These are phyloP conservation scores for Fusarium sp. DNA, from an alignment of 2,329 filamentous ascomycete species.

Conservation along the genomic window DNA sequence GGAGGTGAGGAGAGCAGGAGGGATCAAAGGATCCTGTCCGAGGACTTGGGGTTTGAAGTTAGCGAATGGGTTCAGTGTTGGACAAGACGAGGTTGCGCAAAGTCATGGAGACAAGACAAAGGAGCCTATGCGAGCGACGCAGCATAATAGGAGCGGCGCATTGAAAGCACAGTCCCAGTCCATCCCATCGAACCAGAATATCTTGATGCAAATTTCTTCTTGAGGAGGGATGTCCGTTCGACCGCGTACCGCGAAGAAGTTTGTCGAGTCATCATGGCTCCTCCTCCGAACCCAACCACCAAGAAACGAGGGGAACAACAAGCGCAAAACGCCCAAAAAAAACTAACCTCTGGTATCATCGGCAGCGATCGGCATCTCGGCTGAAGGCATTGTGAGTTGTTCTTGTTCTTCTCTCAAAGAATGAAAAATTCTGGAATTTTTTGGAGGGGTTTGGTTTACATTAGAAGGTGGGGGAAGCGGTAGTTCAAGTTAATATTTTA, in stretches of 20 bases:
- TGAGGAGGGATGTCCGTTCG: background rate
- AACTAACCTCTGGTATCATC: slow-evolving; percentile 58
- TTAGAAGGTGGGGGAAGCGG: slow-evolving; percentile 9
- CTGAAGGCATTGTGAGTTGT: slow-evolving; percentile 48
- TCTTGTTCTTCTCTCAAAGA: slow-evolving; percentile 17
- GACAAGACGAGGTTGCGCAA: background rate
- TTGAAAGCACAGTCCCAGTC: background rate
- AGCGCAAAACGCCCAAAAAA: slow-evolving; percentile 10
- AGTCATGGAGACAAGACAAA: background rate
- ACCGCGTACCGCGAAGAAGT: background rate
- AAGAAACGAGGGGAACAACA: background rate
- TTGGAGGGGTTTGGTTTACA: slow-evolving; percentile 33
- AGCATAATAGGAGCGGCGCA: background rate
- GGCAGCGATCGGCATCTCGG: slow-evolving; percentile 55
- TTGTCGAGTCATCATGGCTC: slow-evolving; percentile 20
- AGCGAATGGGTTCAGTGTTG: slow-evolving; percentile 12
- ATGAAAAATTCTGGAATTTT: slow-evolving; percentile 20
- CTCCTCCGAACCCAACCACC: background rate
- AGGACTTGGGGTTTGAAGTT: slow-evolving; percentile 69
- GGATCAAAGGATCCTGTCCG: slow-evolving; percentile 93
- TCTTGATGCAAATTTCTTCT: background rate
- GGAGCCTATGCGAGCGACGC: background rate
- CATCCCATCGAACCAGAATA: background rate
- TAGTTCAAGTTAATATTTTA: slow-evolving; percentile 16
- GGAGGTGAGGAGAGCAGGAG: slow-evolving; percentile 84